Base-by-base conservation (phyloP, 306 rosid species). In the Crotalaria pallida region DNA sequence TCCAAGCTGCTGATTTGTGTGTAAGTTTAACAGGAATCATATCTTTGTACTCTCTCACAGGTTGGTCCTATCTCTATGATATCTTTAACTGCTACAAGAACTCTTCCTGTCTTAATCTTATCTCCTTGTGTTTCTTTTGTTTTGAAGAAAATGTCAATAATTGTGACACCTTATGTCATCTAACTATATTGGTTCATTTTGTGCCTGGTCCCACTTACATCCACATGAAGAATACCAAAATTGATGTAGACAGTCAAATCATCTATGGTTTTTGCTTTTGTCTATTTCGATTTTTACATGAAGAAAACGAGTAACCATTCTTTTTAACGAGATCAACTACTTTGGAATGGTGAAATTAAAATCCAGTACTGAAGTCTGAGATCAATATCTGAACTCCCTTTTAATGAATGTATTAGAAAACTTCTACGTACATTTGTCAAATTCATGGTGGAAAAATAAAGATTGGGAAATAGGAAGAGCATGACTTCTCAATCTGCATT, bases 11-110 rank as follows among this genome's bases (percentile, higher is more conserved):
- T n/a, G n/a, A n/a, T n/a, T n/a, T n/a, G n/a, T n/a, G n/a, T n/a
- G n/a, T n/a, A n/a, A n/a, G n/a, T n/a, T n/a, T n/a, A n/a, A n/a
- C n/a, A 66, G 77, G 85, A 72, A 78, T 77, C 82, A 60, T 72
- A 80, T 75, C 88, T 55, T 73, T 77, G 90, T 84, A 71, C 84
- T 60, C 79, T 67, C 80, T n/a, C n/a, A 68, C 69, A 59, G 80
- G 77, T 38, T 72, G 77, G 65, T 62, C 73, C 83, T 76, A 29
- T 29, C 34, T n/a, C 34, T 29, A 29, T 29, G 6, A 29, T 33
- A 24, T 76, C 31, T 64, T 62, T n/a, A 56, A 70, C 70, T 80
- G 55, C 69, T 56, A 77, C 78, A 67, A 77, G 81, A 85, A 78
- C 84, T 76, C 34, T 76, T 72, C 47, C 56, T 61, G 50, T 50